Evolutionary conservation across 2,329 filamentous ascomycete genomes (phyloP).

Genomic region (Ceratocystiopsis minuta): DNA sequence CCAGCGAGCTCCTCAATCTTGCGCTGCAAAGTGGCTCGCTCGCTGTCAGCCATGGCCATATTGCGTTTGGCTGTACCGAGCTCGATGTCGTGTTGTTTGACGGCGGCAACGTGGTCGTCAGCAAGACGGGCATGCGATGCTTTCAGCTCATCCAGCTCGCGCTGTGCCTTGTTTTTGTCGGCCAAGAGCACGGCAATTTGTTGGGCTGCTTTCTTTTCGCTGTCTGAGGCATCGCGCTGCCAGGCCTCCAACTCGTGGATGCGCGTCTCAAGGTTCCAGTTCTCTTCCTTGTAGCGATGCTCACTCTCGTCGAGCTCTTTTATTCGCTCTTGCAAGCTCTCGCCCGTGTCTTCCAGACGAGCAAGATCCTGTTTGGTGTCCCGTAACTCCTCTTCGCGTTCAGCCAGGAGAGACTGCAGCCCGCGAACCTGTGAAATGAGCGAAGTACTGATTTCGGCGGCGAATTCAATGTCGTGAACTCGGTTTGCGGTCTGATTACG

Average conservation of each 20-base stretch:
- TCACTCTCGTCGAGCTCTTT: slow-evolving; percentile 82
- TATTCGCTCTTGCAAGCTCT: slow-evolving; percentile 62
- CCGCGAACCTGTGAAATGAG: slow-evolving; percentile 87
- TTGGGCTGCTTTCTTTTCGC: slow-evolving; percentile 66
- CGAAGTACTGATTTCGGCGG: slow-evolving; percentile 93
- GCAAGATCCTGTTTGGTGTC: slow-evolving; percentile 57
- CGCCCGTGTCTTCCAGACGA: slow-evolving; percentile 63
- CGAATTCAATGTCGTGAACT: slow-evolving; percentile 92
- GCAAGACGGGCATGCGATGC: slow-evolving; percentile 57
- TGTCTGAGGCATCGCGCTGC: slow-evolving; percentile 59
- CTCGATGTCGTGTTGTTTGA: slow-evolving; percentile 81
- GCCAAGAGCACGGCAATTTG: slow-evolving; percentile 48
- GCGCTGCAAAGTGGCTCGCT: slow-evolving; percentile 59
- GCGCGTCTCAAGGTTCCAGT: slow-evolving; percentile 90
- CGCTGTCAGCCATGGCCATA: slow-evolving; percentile 58
- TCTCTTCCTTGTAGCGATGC: slow-evolving; percentile 92
- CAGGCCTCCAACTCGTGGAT: slow-evolving; percentile 64
- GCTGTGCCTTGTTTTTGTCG: slow-evolving; percentile 62
- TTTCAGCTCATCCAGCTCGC: slow-evolving; percentile 82
- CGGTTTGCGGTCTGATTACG: slow-evolving; percentile 78
- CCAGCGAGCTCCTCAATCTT: slow-evolving; percentile 75
- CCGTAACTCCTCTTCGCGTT: slow-evolving; percentile 76
- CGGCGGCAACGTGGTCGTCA: slow-evolving; percentile 59
- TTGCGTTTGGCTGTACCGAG: slow-evolving; percentile 68
- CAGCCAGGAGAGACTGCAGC: slow-evolving; percentile 64